Base-by-base conservation (phyloP, 306 rosid species). In the Geum urbanum region DNA sequence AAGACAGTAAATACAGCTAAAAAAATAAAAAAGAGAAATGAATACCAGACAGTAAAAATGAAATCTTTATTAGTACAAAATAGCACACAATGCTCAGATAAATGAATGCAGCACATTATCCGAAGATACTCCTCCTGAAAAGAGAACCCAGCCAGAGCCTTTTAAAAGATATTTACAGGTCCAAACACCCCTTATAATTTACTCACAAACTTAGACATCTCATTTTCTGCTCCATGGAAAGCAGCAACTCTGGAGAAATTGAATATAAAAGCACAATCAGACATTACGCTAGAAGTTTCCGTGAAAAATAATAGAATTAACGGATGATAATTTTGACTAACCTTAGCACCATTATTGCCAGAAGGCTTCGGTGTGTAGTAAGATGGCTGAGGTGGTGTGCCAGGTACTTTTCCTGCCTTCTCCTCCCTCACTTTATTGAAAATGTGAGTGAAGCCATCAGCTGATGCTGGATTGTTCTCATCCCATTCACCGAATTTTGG, bases 401-500 rank as follows among this genome's bases (percentile, higher is more conserved):
- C 90, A 0, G 85, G 78, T 5, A 55, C 82, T 63, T 82, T 70
- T 55, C 84, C 90, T 3, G 80, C 79, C 73, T 76, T 81, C 84
- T 84, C 95, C 77, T 88, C 88, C 44, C 89, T 76, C 74, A 90
- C 98, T 78, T 84, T 70, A 70, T 86, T 86, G 81, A 94, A 94
- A 53, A 94, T 89, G 74, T 86, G 95, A 73, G 98, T 94, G 76
- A 57, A 94, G 66, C 97, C 88, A 64, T 90, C 94, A 22, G 96
- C 96, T 59, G 97, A 72, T 65, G 91, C 79, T 4, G 98, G 95
- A 73, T 94, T 78, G 39, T 64, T 86, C 64, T 86, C 96, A 72
- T 94, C 89, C 97, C 99, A 94, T 44, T 82, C 98, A 9, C 99
- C 99, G n/a, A 94, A 90, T 69, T 85, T 90, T 1, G 99, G 99